Base-by-base conservation (phyloP, 2,329 filamentous ascomycete species). In the Pyrenophora seminiperda region DNA sequence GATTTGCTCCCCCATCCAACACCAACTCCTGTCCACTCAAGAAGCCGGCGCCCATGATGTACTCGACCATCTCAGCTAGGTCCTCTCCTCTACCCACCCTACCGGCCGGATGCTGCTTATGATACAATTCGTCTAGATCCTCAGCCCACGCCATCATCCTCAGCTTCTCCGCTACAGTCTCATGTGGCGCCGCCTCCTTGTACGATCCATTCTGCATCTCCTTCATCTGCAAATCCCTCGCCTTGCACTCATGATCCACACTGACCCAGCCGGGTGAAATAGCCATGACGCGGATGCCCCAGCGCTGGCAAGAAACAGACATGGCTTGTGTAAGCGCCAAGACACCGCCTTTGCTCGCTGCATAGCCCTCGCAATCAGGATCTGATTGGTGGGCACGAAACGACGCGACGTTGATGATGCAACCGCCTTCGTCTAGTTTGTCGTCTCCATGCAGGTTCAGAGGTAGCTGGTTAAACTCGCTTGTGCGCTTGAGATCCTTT, bases 221-320 rank as follows among this genome's bases (percentile, higher is more conserved):
- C 49, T 48, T 53, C 0, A 72, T 73, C 33, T 71, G 63, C 60
- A 75, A 70, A 58, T 80, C 75, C 3, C 68, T 72, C 4, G 65
- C 62, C 52, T 66, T 66, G 33, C 70, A 72, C 60, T 77, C 74
- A 39, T 79, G 68, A 34, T 63, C 67, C 11, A 81, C 78, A 54
- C 79, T 71, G 37, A 81, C 77, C 79, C 79, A 81, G 0, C 79
- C 79, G 0, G 77, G 78, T 20, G 79, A 61, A 15, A 81, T 75
- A 0, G 76, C 72, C 52, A 79, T 79, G 31, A 78, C 76, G 6
- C 76, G 69, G 20, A 81, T 73, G 4, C 74, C 70, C 41, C 73
- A 73, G 5, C 65, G 61, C 37, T 73, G 69, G 29, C 80, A 67
- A 22, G 73, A 76, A 13, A 78, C 73, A 18, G 77, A 73, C 74